Evolutionary conservation across 2,329 filamentous ascomycete genomes (phyloP), one percentile per base, ranked within the genome.

Genomic region (Sodiomyces alkalinus): DNA sequence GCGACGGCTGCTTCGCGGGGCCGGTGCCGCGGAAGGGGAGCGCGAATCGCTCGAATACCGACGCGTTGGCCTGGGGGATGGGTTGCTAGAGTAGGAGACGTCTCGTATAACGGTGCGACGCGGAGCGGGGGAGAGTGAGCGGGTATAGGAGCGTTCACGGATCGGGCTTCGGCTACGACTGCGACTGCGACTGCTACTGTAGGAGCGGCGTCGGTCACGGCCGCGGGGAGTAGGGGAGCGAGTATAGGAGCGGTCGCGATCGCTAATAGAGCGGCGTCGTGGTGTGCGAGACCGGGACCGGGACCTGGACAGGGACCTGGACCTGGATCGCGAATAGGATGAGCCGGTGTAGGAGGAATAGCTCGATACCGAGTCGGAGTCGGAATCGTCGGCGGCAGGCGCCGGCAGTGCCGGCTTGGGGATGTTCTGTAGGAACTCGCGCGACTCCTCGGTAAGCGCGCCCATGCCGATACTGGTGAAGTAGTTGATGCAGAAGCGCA

Each of bases 401-500:
- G 82, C 73, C 5, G 80, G 80, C 15, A 80, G 58, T 2, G 79
- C 67, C 3, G 86, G 85, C 48, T 92, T 90, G 9, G 86, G 86
- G 53, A 92, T 72, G 46, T 85, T 93, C 49, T 86, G 80, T 32
- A 98, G 65, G 47, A 78, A 74, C 45, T 92, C 82, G 51, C 90
- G 76, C 83, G 94, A 92, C 40, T 85, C 80, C 48, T 98, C 90
- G 2, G 90, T 98, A 36, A 98, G 66, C 15, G 72, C 74, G 48
- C 90, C 90, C 80, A 98, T 92, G 33, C 86, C 85, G 44, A 98
- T 92, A 44, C 85, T 90, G 7, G 90, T 98, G 52, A 98, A 96
- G 64, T 94, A 98, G 56, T 98, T 98, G 74, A 98, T 93, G 28
- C 86, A 82, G 62, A 98, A 98, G 30, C 87, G 75, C 21, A 86